phyloP scores from a whole-genome alignment of 1,284 basidiomycete species.

The Tetrapyrgos nigripes region DNA sequence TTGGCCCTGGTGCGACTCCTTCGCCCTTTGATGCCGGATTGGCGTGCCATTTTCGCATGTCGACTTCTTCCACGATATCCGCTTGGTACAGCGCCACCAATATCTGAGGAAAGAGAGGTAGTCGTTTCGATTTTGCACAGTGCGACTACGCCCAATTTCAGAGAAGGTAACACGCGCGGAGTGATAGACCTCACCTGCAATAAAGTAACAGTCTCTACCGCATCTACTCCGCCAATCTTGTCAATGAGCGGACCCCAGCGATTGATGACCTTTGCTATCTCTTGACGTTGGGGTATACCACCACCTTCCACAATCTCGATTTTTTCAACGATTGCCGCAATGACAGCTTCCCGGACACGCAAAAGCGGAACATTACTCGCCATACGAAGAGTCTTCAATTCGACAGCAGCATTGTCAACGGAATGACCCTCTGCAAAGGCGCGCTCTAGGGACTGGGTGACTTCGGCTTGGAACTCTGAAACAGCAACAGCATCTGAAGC shows the following conservation, averaged over 20 bases:
- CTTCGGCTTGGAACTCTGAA: slow-evolving; percentile 81
- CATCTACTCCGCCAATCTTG: slow-evolving; percentile 77
- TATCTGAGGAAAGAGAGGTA: slow-evolving; percentile 76
- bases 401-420: slow-evolving; percentile 90
- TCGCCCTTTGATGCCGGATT: slow-evolving; percentile 56
- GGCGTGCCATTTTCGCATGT: slow-evolving; percentile 75
- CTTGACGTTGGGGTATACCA: slow-evolving; percentile 59
- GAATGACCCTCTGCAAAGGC: slow-evolving; percentile 92
- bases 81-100: slow-evolving; percentile 78
- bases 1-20: slow-evolving; percentile 44
- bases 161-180: not conserved
- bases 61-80: slow-evolving; percentile 81
- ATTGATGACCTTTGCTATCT: slow-evolving; percentile 62
- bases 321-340: slow-evolving; percentile 74
- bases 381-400: slow-evolving; percentile 94
- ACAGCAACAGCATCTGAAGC: slow-evolving; percentile 54
- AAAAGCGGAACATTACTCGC: slow-evolving; percentile 86
- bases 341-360: slow-evolving; percentile 80
- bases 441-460: slow-evolving; percentile 82
- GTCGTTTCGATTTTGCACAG: slow-evolving; percentile 64
- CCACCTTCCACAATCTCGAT: slow-evolving; percentile 64
- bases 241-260: slow-evolving; percentile 80
- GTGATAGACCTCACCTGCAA: slow-evolving; percentile 61
- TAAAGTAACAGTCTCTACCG: slow-evolving; percentile 73
- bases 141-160: slow-evolving; percentile 50